Conservation (phyloP, 2,329 filamentous ascomycete species). For the Aspergillus niger region DNA sequence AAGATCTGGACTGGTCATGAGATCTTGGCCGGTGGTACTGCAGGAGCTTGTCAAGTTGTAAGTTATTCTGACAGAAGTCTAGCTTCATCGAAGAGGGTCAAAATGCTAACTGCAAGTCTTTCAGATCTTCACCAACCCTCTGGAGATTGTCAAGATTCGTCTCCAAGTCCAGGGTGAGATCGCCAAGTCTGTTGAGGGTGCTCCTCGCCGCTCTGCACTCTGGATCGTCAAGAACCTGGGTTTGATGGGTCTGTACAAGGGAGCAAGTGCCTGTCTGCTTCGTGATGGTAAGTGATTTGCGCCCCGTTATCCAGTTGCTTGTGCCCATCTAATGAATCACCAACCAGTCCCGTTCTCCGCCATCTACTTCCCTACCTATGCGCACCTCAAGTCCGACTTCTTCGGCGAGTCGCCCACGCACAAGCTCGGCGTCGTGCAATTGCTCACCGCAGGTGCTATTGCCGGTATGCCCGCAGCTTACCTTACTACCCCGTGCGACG, state of each 20-base stretch:
- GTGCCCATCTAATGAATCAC: constrained; percentile 10
- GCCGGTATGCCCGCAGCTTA: constrained; percentile 91
- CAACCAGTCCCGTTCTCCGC: constrained; percentile 82
- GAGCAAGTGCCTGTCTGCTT: constrained; percentile 87
- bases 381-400: constrained; percentile 87
- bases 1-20: constrained; percentile 72
- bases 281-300: constrained; percentile 64
- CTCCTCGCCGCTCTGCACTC: constrained; percentile 86
- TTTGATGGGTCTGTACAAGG: constrained; percentile 94
- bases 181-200: constrained; percentile 78
- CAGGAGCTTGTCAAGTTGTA: constrained; percentile 95
- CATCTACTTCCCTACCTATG: constrained; percentile 98
- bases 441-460: constrained; percentile 92
- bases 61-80: constrained; percentile 44
- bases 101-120: constrained; percentile 11
- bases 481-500: constrained; percentile 94
- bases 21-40: constrained; percentile 81
- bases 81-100: background rate
- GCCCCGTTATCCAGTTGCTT: background rate
- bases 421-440: constrained; percentile 85
- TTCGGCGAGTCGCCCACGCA: constrained; percentile 88
- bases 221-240: constrained; percentile 97
- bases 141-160: constrained; percentile 99
- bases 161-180: constrained; percentile 97
- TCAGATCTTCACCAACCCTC: constrained; percentile 92